These are phyloP conservation scores for Gentiana macrophylla DNA, from an alignment of 257 asterid species.

Conservation along the genomic window DNA sequence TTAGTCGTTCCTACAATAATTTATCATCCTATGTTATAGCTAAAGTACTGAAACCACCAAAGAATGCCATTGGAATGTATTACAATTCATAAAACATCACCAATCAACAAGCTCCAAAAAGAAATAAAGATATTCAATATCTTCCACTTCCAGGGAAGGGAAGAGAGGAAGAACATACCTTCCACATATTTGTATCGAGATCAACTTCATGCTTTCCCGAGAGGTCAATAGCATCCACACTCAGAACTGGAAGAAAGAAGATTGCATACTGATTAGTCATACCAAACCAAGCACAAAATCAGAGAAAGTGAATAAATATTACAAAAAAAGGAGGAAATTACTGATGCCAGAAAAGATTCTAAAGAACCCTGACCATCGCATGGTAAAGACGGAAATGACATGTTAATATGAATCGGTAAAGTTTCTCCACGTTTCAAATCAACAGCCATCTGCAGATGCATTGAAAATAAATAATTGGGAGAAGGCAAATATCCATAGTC, in stretches of 20 bases:
- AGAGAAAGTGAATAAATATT: slow-evolving; percentile 1
- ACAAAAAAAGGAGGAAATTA: slow-evolving; percentile 4
- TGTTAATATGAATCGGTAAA: slow-evolving; percentile 91
- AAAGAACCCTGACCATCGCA: slow-evolving; percentile 75
- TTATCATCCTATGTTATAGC: too few relatives aligned
- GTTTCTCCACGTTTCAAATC: slow-evolving; percentile 93
- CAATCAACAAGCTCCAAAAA: too few relatives aligned
- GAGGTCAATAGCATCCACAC: slow-evolving; percentile 96
- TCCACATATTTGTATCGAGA: slow-evolving; percentile 98
- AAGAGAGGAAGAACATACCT: slow-evolving; percentile 32
- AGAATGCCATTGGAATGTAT: too few relatives aligned
- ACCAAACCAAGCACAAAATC: neutral
- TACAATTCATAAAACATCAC: too few relatives aligned
- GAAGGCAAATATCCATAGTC: slow-evolving; percentile 3
- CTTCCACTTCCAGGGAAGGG: too few relatives aligned
- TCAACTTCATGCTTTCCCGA: slow-evolving; percentile 99
- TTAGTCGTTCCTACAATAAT: too few relatives aligned
- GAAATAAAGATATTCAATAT: too few relatives aligned
- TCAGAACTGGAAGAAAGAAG: slow-evolving; percentile 48
- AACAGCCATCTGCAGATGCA: slow-evolving; percentile 74
- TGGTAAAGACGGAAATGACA: slow-evolving; percentile 94
- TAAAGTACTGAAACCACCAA: too few relatives aligned
- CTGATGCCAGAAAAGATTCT: slow-evolving; percentile 5
- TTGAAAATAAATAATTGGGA: slow-evolving; percentile 8
- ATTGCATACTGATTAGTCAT: slow-evolving; percentile 7